Evolutionary conservation across 2,329 filamentous ascomycete species (phyloP), one percentile per base, ranked within the genome.

Genomic region (Botrytis deweyae): DNA sequence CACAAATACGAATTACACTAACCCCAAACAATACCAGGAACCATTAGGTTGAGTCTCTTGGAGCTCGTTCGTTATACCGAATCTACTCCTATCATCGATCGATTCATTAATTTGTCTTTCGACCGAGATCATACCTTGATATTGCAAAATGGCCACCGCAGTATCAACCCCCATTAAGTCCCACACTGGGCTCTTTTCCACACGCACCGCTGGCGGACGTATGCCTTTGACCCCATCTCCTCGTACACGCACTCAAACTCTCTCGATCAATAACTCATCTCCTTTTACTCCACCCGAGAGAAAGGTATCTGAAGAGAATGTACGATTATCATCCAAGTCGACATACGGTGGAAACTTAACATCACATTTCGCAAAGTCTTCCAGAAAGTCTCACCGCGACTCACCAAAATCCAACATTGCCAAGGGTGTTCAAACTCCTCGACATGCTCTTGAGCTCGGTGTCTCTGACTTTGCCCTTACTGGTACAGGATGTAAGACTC

Each of bases 391-490:
- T 59, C 91, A 93, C 83, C 92, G 93, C 69, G 93, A 96, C 82
- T 98, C 95, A 3, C 94, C 95, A 82, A 98, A 98, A 87, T 98
- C 95, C 74, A 98, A 98, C 87, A 98, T 98, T 83, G 93, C 92
- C 78, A 90, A 90, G 77, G 85, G 85, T 61, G 88, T 89, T 73
- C 88, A 91, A 74, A 95, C 93, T 62, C 95, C 95, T 33, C 92
- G 93, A 80, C 93, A 92, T 82, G 88, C 87, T 65, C 88, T 98
- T 58, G 95, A 98, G 83, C 89, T 97, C 59, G 94, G 94, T 77
- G 91, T 97, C 49, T 98, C 95, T 59, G 95, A 99, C 82, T 98
- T 95, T 87, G 90, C 93, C 29, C 87, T 99, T 79, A 93, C 93
- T 70, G 94, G 95, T 76, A 97, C 95, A 72, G 94, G 93, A 74